phyloP scores from a whole-genome alignment of 2,329 filamentous ascomycete genomes.

The Huntiella omanensis region DNA sequence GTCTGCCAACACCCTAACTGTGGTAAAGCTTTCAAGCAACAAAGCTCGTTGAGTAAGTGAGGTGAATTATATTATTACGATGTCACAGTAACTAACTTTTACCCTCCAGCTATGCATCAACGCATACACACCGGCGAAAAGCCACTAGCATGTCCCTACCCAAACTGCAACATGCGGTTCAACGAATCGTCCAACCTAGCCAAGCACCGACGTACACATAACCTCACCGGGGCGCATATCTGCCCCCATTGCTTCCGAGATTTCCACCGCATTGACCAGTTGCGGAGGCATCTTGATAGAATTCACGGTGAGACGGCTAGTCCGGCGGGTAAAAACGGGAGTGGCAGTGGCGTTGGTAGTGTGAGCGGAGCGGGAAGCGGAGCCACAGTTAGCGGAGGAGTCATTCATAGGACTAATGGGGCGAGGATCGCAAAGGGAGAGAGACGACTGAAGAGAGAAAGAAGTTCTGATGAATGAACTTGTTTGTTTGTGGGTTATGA shows the following conservation, averaged over 20 bases:
- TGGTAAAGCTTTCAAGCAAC: conserved; percentile 43
- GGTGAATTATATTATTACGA: background rate
- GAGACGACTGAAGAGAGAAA: background rate
- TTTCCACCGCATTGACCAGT: conserved; percentile 41
- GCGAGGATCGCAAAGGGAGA: background rate
- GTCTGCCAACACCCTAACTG: conserved; percentile 32
- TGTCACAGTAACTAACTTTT: conserved; percentile 4
- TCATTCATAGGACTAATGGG: conserved; percentile 1
- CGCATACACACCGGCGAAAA: conserved; percentile 48
- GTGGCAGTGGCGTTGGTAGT: background rate
- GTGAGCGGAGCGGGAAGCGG: background rate
- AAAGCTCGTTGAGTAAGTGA: conserved; percentile 43
- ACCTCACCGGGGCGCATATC: conserved; percentile 29
- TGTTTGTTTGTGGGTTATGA: too few species aligned
- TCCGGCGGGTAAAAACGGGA: background rate
- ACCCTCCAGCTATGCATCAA: conserved; percentile 40
- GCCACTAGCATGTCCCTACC: conserved; percentile 35
- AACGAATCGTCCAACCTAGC: conserved; percentile 48
- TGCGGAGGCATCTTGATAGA: conserved; percentile 29
- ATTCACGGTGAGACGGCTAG: conserved; percentile 12
- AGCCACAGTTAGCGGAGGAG: too few species aligned
- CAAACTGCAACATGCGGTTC: conserved; percentile 35
- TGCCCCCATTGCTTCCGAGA: conserved; percentile 36
- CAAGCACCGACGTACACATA: conserved; percentile 45
- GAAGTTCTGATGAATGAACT: background rate